Evolutionary conservation across 768 basidiomycete genomes (phyloP).

Genomic region (Boletus edulis): DNA sequence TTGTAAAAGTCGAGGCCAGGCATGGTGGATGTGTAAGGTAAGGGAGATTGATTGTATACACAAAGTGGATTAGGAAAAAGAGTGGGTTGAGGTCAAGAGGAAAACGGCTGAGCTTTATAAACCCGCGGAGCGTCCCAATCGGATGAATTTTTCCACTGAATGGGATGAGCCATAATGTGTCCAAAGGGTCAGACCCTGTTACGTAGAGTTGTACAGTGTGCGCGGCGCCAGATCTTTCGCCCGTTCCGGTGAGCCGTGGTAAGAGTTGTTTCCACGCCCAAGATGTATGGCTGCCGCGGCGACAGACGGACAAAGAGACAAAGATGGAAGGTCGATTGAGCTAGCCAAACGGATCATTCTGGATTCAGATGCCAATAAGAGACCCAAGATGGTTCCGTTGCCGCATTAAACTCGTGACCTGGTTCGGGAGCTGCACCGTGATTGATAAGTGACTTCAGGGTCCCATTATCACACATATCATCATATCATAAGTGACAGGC

Average conservation of each 20-base stretch:
- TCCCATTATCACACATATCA: conserved; percentile 2
- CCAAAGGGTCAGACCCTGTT: conserved; percentile 23
- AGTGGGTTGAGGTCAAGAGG: neutral
- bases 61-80: conserved; percentile 18
- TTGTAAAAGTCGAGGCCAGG: conserved; percentile 36
- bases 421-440: neutral
- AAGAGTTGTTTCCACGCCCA: conserved; percentile 5
- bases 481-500: neutral
- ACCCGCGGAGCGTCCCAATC: conserved; percentile 3
- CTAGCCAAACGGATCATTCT: conserved; percentile 6
- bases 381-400: neutral
- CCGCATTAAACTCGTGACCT: conserved; percentile 6
- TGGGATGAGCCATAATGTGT: conserved; percentile 9
- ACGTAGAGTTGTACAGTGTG: conserved; percentile 20
- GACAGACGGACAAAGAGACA: conserved; percentile 22
- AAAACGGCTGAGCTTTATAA: conserved; percentile 21
- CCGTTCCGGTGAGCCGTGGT: conserved; percentile 8
- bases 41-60: conserved; percentile 16
- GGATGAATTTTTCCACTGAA: conserved; percentile 13
- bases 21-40: conserved; percentile 22
- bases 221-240: conserved; percentile 7
- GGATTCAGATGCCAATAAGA: neutral
- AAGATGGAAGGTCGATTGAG: conserved; percentile 8
- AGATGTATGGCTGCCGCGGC: conserved; percentile 15
- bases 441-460: conserved; percentile 14